Conservation (phyloP, 2,329 filamentous ascomycete genomes). For the Fusarium algeriense region DNA sequence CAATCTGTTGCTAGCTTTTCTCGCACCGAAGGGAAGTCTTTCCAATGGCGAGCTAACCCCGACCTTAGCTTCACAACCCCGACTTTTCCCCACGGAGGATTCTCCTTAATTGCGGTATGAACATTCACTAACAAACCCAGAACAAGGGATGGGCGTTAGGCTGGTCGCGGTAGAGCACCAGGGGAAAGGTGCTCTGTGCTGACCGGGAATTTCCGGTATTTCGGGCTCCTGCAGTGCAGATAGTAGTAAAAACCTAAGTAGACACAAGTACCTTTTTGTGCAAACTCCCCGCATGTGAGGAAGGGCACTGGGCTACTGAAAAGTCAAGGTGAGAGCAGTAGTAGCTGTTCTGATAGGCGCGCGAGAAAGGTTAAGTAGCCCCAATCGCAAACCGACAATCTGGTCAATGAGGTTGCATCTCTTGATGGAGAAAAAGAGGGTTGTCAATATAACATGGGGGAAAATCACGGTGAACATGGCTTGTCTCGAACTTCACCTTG, state of each 20-base stretch:
- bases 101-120: conserved; percentile 7
- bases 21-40: conserved; percentile 2
- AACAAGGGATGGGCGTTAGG: conserved; percentile 22
- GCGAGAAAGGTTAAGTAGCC: conserved; percentile 14
- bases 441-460: neutral
- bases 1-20: neutral
- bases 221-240: conserved; percentile 2
- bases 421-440: conserved; percentile 12
- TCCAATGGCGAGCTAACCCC: conserved; percentile 26
- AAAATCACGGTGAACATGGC: conserved; percentile 11
- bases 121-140: conserved; percentile 8
- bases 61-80: conserved; percentile 36
- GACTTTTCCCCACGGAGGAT: conserved; percentile 41
- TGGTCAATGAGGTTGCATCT: conserved; percentile 3
- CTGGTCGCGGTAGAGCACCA: conserved; percentile 19
- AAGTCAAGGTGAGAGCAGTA: conserved; percentile 5
- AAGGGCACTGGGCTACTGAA: neutral
- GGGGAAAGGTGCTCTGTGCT: conserved; percentile 9
- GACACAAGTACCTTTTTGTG: conserved; percentile 1
- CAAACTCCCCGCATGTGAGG: conserved; percentile 12
- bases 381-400: neutral
- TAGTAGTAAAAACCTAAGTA: conserved; percentile 3
- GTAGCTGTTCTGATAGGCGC: conserved; percentile 34
- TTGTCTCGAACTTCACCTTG: conserved; percentile 36
- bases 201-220: conserved; percentile 34